A percentile compares a stretch with the other conserved stretches of the same genome.
Conservation (phyloP, 2,329 filamentous ascomycete genomes). For the Fusarium guadeloupense region DNA sequence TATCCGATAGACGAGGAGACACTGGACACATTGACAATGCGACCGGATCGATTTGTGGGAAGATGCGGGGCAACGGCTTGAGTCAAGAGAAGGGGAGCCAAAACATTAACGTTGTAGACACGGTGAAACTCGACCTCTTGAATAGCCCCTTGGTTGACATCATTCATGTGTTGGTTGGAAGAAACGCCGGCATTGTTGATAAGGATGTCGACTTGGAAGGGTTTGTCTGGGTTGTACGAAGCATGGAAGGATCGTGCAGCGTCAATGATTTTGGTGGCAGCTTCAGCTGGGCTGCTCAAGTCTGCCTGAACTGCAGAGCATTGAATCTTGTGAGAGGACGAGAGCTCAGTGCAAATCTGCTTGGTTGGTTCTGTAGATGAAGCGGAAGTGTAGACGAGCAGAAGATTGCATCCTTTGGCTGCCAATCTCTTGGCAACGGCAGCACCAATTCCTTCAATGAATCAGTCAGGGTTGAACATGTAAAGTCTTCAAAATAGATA, state of each 20-base stretch:
- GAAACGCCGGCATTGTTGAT: slow-evolving; percentile 86
- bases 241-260: slow-evolving; percentile 43
- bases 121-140: slow-evolving; percentile 72
- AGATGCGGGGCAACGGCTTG: slow-evolving; percentile 78
- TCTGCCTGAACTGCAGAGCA: slow-evolving; percentile 45
- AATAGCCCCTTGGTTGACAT: slow-evolving; percentile 61
- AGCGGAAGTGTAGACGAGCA: slow-evolving; percentile 68
- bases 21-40: slow-evolving; percentile 66
- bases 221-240: slow-evolving; percentile 31
- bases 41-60: slow-evolving; percentile 70
- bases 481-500: neutral
- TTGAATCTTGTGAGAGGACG: slow-evolving; percentile 52
- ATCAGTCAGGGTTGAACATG: slow-evolving; percentile 3
- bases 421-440: slow-evolving; percentile 67
- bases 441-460: slow-evolving; percentile 64
- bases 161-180: slow-evolving; percentile 70
- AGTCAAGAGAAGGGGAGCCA: slow-evolving; percentile 80
- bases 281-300: slow-evolving; percentile 40
- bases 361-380: slow-evolving; percentile 59
- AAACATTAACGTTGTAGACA: slow-evolving; percentile 82
- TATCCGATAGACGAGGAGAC: slow-evolving; percentile 64
- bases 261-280: slow-evolving; percentile 43
- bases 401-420: slow-evolving; percentile 66
- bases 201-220: slow-evolving; percentile 74
- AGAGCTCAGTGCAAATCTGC: slow-evolving; percentile 58